Evolutionary conservation across 192 early-diverging fungal species (phyloP).

Genomic region (Backusella parvicylindrica): DNA sequence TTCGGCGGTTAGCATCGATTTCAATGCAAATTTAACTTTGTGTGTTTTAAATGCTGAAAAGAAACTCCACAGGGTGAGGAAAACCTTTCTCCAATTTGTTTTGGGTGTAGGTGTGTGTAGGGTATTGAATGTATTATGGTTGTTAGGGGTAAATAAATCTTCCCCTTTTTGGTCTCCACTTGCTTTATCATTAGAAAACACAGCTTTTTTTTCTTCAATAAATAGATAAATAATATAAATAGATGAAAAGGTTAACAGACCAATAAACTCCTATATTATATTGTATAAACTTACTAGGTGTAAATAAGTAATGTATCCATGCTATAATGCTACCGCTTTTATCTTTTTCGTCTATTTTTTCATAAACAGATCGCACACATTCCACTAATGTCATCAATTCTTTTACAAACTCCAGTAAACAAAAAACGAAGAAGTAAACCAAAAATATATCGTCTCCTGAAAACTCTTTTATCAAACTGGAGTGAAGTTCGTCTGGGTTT

Average conservation of each 20-base stretch:
- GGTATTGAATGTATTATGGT: constrained; percentile 32
- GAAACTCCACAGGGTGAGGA: constrained; percentile 54
- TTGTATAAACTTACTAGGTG: neutral
- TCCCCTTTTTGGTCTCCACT: neutral
- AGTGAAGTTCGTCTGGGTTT: neutral
- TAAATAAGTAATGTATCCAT: neutral
- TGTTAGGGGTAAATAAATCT: constrained; percentile 8
- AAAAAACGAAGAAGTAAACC: constrained; percentile 75
- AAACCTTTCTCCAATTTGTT: constrained; percentile 39
- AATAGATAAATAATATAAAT: neutral
- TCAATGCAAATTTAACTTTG: constrained; percentile 67
- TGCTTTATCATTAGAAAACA: neutral
- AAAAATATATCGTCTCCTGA: constrained; percentile 61
- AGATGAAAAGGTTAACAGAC: neutral
- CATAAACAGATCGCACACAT: constrained; percentile 2
- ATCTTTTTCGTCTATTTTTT: neutral
- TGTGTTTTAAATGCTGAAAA: constrained; percentile 56
- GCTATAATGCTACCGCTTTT: neutral
- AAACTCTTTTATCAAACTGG: neutral
- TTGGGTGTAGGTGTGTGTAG: constrained; percentile 58
- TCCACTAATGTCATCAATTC: constrained; percentile 52
- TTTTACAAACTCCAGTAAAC: constrained; percentile 66
- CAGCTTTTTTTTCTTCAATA: neutral
- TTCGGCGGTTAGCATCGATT: constrained; percentile 61
- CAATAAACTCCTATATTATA: neutral